Percentiles rank a stretch among this genome's conserved stretches.
Evolutionary conservation across 345 rosid genomes (phyloP).

Genomic region (Hevea brasiliensis): DNA sequence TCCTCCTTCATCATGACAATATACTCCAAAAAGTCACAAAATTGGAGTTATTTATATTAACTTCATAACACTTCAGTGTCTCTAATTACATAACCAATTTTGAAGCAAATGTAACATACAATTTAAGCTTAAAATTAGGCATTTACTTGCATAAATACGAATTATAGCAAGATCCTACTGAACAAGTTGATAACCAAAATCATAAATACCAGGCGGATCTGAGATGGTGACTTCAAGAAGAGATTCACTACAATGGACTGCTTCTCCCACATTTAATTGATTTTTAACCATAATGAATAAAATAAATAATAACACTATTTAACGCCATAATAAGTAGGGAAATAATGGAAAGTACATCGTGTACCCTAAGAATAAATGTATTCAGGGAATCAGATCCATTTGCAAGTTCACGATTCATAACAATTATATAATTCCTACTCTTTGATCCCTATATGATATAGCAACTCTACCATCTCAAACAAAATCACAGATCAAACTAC

Average conservation of each 20-base stretch:
- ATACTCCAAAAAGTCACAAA: background rate
- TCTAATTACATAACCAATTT: background rate
- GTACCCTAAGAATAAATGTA: background rate
- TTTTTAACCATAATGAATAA: background rate
- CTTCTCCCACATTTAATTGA: background rate
- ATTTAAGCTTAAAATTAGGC: background rate
- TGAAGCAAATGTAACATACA: background rate
- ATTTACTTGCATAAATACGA: background rate
- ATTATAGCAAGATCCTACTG: background rate
- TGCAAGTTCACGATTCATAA: background rate
- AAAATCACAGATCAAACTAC: background rate
- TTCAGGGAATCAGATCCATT: background rate
- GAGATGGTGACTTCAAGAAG: background rate
- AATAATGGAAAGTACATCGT: background rate
- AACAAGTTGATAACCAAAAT: conserved; percentile 1
- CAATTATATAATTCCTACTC: background rate
- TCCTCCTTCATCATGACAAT: background rate
- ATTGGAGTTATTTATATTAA: background rate
- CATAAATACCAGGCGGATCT: background rate
- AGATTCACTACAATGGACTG: background rate
- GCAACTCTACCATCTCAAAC: conserved; percentile 4
- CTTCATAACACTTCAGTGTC: background rate
- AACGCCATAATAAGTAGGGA: background rate
- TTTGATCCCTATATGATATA: background rate
- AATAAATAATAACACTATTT: background rate